phyloP scores from a whole-genome alignment of 306 rosid genomes.

The Vigna mungo region DNA sequence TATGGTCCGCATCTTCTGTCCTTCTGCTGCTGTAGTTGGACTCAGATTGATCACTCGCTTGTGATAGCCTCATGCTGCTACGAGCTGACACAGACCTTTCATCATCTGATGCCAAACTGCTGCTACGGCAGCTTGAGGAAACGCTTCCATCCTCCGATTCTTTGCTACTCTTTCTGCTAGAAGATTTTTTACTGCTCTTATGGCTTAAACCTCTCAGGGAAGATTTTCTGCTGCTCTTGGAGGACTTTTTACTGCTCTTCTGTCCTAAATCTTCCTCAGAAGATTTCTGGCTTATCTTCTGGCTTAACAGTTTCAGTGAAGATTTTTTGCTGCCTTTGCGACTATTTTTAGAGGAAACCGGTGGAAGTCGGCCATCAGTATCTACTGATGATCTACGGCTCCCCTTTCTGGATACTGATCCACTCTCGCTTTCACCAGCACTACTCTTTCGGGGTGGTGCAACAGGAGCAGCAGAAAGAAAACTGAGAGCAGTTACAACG shows the following conservation, averaged over 20 bases:
- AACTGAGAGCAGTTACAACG: slow-evolving; percentile 73
- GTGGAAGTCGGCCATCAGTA: neutral
- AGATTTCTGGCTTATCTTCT: slow-evolving; percentile 20
- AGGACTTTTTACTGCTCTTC: slow-evolving; percentile 47
- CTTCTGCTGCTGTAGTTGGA: slow-evolving; percentile 14
- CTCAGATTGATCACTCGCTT: slow-evolving; percentile 22
- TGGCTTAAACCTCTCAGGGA: slow-evolving; percentile 1
- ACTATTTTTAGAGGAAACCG: slow-evolving; percentile 41
- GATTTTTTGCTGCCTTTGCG: slow-evolving; percentile 40
- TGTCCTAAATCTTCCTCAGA: neutral
- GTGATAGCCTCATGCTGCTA: slow-evolving; percentile 30
- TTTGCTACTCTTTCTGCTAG: slow-evolving; percentile 27
- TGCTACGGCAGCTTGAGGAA: slow-evolving; percentile 35
- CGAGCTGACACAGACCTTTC: neutral
- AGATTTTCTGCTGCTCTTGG: slow-evolving; percentile 49
- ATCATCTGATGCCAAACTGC: slow-evolving; percentile 36
- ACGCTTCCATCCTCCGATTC: slow-evolving; percentile 37
- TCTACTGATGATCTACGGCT: neutral
- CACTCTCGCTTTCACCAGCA: slow-evolving; percentile 16
- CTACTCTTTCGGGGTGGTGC: slow-evolving; percentile 10
- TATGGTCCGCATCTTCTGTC: slow-evolving; percentile 24
- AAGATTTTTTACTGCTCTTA: slow-evolving; percentile 38
- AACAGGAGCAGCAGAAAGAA: slow-evolving; percentile 61
- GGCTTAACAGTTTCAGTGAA: neutral
- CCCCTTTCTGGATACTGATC: neutral